These are phyloP conservation scores for Tuctoria greenei DNA, from an alignment of 176 grass and related monocot species.

Conservation along the genomic window DNA sequence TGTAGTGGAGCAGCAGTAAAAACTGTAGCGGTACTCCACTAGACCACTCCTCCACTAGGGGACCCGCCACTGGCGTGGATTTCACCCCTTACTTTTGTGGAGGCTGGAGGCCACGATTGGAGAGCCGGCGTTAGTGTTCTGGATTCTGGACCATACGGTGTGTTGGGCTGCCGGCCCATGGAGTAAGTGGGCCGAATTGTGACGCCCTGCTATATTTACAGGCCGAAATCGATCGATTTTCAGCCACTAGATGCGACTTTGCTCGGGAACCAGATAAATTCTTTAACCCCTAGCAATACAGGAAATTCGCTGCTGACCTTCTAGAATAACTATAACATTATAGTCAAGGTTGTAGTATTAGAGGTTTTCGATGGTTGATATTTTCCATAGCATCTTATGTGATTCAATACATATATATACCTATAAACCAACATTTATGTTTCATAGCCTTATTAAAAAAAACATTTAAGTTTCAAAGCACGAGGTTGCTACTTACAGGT, in stretches of 20 bases:
- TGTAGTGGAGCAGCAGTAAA: too few species aligned
- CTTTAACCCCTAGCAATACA: background rate
- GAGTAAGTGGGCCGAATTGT: background rate
- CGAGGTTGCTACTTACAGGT: background rate
- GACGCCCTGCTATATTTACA: too few species aligned
- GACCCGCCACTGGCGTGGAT: too few species aligned
- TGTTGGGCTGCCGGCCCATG: too few species aligned
- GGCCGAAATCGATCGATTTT: background rate
- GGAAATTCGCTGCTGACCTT: background rate
- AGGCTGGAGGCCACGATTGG: too few species aligned
- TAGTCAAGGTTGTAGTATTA: background rate
- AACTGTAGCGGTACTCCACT: background rate
- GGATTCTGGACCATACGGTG: background rate
- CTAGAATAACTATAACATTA: background rate
- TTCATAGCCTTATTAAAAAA: too few species aligned
- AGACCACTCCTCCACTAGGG: background rate
- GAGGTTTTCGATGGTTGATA: background rate
- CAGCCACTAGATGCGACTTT: background rate
- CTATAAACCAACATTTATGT: background rate
- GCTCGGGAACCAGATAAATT: background rate
- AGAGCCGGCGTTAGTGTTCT: background rate
- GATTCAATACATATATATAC: background rate
- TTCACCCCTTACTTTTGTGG: too few species aligned
- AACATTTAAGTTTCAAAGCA: background rate
- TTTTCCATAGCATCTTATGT: background rate